Base-by-base conservation (phyloP, 176 grass and related monocot genomes). In the Musa schizocarpa region DNA sequence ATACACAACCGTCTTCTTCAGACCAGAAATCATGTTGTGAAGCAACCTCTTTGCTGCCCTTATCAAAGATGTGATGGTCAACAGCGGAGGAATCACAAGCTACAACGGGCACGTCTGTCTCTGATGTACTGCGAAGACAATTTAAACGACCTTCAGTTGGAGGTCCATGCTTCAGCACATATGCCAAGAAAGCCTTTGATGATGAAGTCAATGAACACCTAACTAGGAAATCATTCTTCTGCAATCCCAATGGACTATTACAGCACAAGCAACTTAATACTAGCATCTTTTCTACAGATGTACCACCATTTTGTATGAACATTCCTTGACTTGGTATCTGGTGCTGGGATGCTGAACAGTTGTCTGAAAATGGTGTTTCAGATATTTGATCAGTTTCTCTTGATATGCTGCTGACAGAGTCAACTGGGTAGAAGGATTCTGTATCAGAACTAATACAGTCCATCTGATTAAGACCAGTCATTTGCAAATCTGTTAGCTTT, bases 1-100 rank as follows among this genome's bases (percentile, higher is more conserved):
- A 98, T 20, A 98, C 90, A 54, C 90, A 93, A 51, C 94, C 89
- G 89, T 98, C 90, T 75, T 85, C 83, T 80, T 85, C 84, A 22
- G 84, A 98, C 94, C 94, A 98, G 56, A 93, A 34, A 74, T 63
- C 83, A 62, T 76, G 54, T 62, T 82, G 20, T 68, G 53, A 62
- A 76, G 71, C 63, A 29, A 29, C 69, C 74, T 76, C 82, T 16
- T 50, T 71, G 57, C 63, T 76, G 27, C 71, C 65, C 48, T 79
- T 83, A 3, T 50, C 24, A 80, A 98, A 67, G 50, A 98, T 52
- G 63, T 73, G 61, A 72, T 81, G 71, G 48, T 89, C 76, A 70
- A 98, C 73, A 34, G 77, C 87, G 14, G 90, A 89, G 70, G 66
- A 72, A 79, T 91, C 78, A 24, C 90, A 98, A 20, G 71, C 49